Base-by-base conservation (phyloP, 257 asterid species). In the Paulownia fortunei region DNA sequence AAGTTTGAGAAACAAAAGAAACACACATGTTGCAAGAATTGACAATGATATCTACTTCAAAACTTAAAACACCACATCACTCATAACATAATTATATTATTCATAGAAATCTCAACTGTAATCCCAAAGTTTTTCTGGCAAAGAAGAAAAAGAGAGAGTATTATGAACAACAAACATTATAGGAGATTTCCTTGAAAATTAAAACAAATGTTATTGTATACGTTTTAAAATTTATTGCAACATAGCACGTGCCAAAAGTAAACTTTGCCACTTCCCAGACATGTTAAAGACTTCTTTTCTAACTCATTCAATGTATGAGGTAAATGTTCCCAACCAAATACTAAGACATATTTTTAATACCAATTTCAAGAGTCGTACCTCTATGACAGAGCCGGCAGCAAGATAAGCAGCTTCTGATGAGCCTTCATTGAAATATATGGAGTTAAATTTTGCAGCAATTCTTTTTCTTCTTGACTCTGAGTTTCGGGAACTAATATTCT, bases 311-410 rank as follows among this genome's bases (percentile, higher is more conserved):
- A 71, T 64, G 47, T 46, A 68, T 39, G 34, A 62, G 9, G 7
- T 19, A 62, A 69, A 59, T 49, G 13, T 23, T 68, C 76, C 30
- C 52, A 72, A 64, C 21, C 7, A 78, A 30, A 58, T 44, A 61
- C 72, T 55, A 26, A 41, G 10, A 23, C 10, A 3, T 32, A 46
- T n/a, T 24, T 6, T 9, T 6, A 2, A 36, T 0, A 46, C 34
- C 63, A 69, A 63, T 86, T 72, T 69, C 11, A 64, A 67, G 56
- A 63, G 42, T 12, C 77, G 69, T 81, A 95, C 99, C 97, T 95
- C 92, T 76, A 93, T 75, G 37, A 91, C 97, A 51, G 97, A 93
- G 49, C 99, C 99, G 24, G 97, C 94, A 76, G 99, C 95, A 85
- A 95, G 93, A 84, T 44, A 87, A 78, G 99, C 99, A 44, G 99